Evolutionary conservation across 176 grass and related monocot genomes (phyloP).

Genomic region (Calamus simplicifolius): DNA sequence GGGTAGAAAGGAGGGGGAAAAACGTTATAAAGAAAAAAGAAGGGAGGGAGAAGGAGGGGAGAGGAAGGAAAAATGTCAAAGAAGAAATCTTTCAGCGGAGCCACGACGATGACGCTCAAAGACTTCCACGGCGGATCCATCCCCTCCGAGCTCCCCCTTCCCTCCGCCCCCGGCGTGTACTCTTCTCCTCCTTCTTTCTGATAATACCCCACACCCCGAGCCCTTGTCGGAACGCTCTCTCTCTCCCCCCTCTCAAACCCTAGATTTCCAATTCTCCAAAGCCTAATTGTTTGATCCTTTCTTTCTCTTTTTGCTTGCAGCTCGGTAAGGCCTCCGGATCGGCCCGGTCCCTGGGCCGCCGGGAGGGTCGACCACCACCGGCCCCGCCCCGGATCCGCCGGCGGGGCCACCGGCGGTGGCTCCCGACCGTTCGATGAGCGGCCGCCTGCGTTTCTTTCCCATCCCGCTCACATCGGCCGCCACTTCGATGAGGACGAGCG

Average conservation of each 20-base stretch:
- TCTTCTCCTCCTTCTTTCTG: neutral
- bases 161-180: slow-evolving; percentile 85
- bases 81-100: slow-evolving; percentile 56
- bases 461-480: slow-evolving; percentile 50
- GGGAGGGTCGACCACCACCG: slow-evolving; percentile 15
- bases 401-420: slow-evolving; percentile 26
- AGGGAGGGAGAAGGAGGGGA: neutral
- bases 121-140: slow-evolving; percentile 99
- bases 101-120: slow-evolving; percentile 86
- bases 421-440: slow-evolving; percentile 16
- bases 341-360: slow-evolving; percentile 18
- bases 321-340: slow-evolving; percentile 45
- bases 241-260: too few relatives aligned
- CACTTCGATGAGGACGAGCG: slow-evolving; percentile 99
- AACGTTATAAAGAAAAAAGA: neutral
- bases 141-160: slow-evolving; percentile 83
- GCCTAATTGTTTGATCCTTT: neutral
- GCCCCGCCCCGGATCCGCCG: slow-evolving; percentile 27
- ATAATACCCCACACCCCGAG: too few relatives aligned
- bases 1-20: too few relatives aligned
- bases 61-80: slow-evolving; percentile 50
- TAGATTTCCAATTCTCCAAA: neutral
- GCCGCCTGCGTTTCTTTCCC: slow-evolving; percentile 36
- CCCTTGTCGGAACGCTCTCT: too few relatives aligned
- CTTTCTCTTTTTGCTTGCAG: slow-evolving; percentile 30